A percentile compares a stretch with the other conserved stretches of the same genome.
Evolutionary conservation across 768 basidiomycete genomes (phyloP).

Genomic region (Tylopilus vinaceipallidus): DNA sequence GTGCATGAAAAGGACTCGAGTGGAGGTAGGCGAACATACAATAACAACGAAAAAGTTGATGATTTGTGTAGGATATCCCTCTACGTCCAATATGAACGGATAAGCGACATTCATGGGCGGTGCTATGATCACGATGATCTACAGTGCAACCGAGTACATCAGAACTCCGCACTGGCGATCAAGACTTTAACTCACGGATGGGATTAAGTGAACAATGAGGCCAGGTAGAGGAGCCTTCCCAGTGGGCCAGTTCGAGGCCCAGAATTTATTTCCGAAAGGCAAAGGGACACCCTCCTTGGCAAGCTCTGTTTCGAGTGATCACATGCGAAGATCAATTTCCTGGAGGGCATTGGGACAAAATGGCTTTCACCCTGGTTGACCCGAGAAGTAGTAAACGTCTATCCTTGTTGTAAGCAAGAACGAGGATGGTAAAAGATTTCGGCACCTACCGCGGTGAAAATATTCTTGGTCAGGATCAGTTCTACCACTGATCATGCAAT

Average conservation of each 20-base stretch:
- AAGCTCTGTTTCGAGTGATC: too few relatives aligned
- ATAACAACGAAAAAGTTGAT: slow-evolving; percentile 54
- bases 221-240: slow-evolving; percentile 56
- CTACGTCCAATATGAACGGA: slow-evolving; percentile 60
- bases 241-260: slow-evolving; percentile 63
- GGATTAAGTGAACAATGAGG: slow-evolving; percentile 53
- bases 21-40: slow-evolving; percentile 40
- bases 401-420: too few relatives aligned
- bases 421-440: too few relatives aligned
- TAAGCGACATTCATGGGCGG: slow-evolving; percentile 54
- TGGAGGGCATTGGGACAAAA: background rate
- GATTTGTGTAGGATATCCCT: slow-evolving; percentile 49
- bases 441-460: too few relatives aligned
- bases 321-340: background rate
- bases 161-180: too few relatives aligned
- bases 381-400: slow-evolving; percentile 51
- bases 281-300: slow-evolving; percentile 62
- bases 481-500: too few relatives aligned
- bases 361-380: slow-evolving; percentile 50
- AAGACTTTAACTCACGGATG: slow-evolving; percentile 40
- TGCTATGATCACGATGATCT: slow-evolving; percentile 53
- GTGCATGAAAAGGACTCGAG: too few relatives aligned
- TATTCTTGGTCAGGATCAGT: too few relatives aligned
- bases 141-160: slow-evolving; percentile 10
- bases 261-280: slow-evolving; percentile 56